A percentile compares a stretch with the other conserved stretches of the same genome.
phyloP scores from a whole-genome alignment of 148 eudicot species.

The Nepenthes gracilis region DNA sequence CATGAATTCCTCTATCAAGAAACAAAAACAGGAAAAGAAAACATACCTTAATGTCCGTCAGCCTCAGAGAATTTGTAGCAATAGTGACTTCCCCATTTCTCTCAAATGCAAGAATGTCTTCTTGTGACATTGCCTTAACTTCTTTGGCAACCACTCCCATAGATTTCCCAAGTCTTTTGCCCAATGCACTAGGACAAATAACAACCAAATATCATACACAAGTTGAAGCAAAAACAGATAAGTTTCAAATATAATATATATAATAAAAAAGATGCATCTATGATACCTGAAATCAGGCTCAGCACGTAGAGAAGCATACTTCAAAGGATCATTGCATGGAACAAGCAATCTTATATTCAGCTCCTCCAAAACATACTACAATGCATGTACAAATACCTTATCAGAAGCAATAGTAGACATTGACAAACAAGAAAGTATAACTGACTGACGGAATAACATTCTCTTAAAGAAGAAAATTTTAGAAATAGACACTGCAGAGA shows the following conservation, averaged over 20 bases:
- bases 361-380: slow-evolving; percentile 84
- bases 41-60: slow-evolving; percentile 66
- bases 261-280: neutral
- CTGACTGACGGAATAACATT: no score
- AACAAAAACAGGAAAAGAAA: neutral
- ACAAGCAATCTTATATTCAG: slow-evolving; percentile 68
- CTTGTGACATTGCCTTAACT: slow-evolving; percentile 83
- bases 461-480: no score
- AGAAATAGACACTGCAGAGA: no score
- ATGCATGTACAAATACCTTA: no score
- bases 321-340: slow-evolving; percentile 70
- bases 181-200: slow-evolving; percentile 41
- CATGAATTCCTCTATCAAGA: no score
- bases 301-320: slow-evolving; percentile 81
- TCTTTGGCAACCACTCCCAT: slow-evolving; percentile 86
- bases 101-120: slow-evolving; percentile 77
- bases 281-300: slow-evolving; percentile 93
- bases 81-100: slow-evolving; percentile 65
- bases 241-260: no score
- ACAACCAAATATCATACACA: no score
- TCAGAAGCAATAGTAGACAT: neutral
- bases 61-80: slow-evolving; percentile 55
- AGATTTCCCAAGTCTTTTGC: slow-evolving; percentile 84
- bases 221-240: no score
- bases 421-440: neutral